Evolutionary conservation across 208 protist genomes (phyloP), one percentile per base, ranked within the genome.

Genomic region (Leishmania arabica): DNA sequence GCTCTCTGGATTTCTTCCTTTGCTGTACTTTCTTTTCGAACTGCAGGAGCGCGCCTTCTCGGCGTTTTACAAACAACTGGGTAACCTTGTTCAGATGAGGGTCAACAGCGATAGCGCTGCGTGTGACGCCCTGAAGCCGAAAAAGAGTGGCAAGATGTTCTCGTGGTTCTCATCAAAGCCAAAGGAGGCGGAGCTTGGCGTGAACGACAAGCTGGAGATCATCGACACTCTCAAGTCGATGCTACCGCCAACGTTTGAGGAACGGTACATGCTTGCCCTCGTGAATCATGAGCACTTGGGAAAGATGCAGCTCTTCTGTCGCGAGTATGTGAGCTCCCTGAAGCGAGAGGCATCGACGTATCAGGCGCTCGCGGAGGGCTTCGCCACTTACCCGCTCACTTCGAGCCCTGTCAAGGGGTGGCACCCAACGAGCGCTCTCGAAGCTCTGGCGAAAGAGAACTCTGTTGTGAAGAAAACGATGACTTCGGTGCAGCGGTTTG

Each of bases 21-120:
- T 84, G 70, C 60, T 87, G 56, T 87, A 83, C 75, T 87, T 87
- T 73, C 62, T 83, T 27, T 87, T 83, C 40, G 84, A 87, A 62
- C 21, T 78, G 27, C 79, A 87, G 34, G 84, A 87, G 45, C 75
- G 68, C 0, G 71, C 45, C 21, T 79, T 83, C n/a, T 47, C n/a
- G 19, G 27, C 15, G 53, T 84, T 87, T 70, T 83, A 78, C 72
- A 82, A 83, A 51, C 77, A 80, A 40, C 79, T 87, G 2, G 75
- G 42, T 31, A 51, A 51, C 11, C 37, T 81, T 19, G 11, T 84
- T 9, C 84, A 82, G 47, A n/a, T 42, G 15, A 56, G 71, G 65
- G 77, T 79, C 17, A 68, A 27, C 31, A 83, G 78, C 75, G 84
- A 87, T 21, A 45, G 15, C 21, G 74, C 83, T 17, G 83, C 66